phyloP scores from a whole-genome alignment of 208 protist species.

The Tritrichomonas musculus region DNA sequence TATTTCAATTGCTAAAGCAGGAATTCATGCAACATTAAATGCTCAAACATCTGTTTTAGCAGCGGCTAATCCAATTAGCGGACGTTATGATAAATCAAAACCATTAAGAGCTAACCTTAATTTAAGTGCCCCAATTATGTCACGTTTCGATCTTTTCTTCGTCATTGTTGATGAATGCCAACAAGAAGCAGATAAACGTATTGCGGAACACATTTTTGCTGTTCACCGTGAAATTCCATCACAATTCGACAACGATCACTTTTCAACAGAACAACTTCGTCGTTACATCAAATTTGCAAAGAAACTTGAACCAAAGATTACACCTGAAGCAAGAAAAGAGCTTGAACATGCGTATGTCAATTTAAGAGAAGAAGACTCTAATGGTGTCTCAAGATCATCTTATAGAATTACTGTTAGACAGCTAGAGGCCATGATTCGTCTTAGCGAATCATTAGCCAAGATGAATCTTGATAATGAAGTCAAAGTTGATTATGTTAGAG shows the following conservation, averaged over 20 bases:
- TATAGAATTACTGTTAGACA: constrained; percentile 97
- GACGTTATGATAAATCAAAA: constrained; percentile 43
- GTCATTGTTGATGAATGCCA: constrained; percentile 92
- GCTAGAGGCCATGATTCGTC: constrained; percentile 96
- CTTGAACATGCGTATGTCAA: constrained; percentile 74
- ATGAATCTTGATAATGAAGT: constrained; percentile 79
- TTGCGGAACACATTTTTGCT: constrained; percentile 82
- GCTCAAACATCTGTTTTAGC: constrained; percentile 80
- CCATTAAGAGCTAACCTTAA: constrained; percentile 52
- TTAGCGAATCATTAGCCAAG: constrained; percentile 92
- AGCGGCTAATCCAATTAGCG: constrained; percentile 71
- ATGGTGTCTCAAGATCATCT: constrained; percentile 51
- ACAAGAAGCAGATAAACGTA: constrained; percentile 80
- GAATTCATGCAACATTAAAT: constrained; percentile 90
- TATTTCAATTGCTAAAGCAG: constrained; percentile 95
- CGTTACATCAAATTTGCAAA: constrained; percentile 54
- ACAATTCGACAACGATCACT: constrained; percentile 57
- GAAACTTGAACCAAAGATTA: constrained; percentile 58
- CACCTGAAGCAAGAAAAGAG: background rate
- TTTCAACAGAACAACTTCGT: constrained; percentile 70
- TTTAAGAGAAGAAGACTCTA: constrained; percentile 75
- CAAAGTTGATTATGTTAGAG: constrained; percentile 57
- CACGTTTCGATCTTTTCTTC: constrained; percentile 99
- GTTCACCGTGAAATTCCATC: constrained; percentile 39
- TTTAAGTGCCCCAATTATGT: constrained; percentile 87